A percentile compares a stretch with the other conserved stretches of the same genome.
Evolutionary conservation across 2,329 filamentous ascomycete genomes (phyloP).

Genomic region (Stemphylium beticola): DNA sequence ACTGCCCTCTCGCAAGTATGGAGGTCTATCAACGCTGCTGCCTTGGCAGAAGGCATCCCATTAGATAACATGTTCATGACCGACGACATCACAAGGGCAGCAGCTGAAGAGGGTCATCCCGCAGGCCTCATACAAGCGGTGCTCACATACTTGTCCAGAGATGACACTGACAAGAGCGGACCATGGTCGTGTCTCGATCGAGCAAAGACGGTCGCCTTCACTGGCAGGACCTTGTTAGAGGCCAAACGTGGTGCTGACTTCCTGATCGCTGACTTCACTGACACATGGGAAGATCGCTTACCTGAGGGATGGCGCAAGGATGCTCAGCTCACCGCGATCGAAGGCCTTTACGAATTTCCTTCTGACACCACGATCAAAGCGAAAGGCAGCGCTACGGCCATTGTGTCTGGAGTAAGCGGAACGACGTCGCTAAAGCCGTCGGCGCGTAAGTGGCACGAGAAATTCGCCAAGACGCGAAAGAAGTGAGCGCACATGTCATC

Average conservation of each 20-base stretch:
- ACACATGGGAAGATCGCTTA: constrained; percentile 47
- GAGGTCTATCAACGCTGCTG: constrained; percentile 52
- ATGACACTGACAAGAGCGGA: constrained; percentile 32
- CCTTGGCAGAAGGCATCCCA: constrained; percentile 51
- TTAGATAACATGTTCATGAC: constrained; percentile 49
- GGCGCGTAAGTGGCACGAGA: constrained; percentile 51
- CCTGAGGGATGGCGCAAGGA: constrained; percentile 48
- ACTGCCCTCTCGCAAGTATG: constrained; percentile 57
- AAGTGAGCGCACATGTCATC: constrained; percentile 18
- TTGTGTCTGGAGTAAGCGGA: constrained; percentile 8
- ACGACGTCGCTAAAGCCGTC: constrained; percentile 31
- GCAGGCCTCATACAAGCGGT: constrained; percentile 46
- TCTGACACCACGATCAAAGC: constrained; percentile 40
- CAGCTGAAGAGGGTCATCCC: constrained; percentile 49
- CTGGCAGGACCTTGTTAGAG: constrained; percentile 40
- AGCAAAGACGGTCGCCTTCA: constrained; percentile 39
- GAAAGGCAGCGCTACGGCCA: constrained; percentile 21
- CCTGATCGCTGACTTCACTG: constrained; percentile 44
- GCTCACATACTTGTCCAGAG: constrained; percentile 41
- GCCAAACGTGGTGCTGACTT: constrained; percentile 34
- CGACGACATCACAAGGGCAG: constrained; percentile 38
- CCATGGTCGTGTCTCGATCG: constrained; percentile 46
- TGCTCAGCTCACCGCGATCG: constrained; percentile 40
- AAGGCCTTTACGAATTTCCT: constrained; percentile 42
- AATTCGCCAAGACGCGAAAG: constrained; percentile 44